Evolutionary conservation across 805 yeast species (phyloP).

Genomic region (Saccharomycopsis olivae): DNA sequence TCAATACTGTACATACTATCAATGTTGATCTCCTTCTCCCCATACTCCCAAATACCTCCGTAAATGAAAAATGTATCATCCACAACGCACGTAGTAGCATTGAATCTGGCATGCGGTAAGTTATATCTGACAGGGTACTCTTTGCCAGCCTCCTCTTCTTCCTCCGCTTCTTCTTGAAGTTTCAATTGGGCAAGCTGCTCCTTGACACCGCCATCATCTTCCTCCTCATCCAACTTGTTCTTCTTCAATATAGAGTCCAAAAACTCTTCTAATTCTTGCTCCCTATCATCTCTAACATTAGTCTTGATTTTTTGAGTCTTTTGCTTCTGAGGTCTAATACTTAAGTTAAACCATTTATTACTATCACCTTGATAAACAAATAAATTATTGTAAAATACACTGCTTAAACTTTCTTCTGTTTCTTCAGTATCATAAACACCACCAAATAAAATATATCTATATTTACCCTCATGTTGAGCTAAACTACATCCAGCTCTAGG

Average conservation of each 20-base stretch:
- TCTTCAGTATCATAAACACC: constrained; percentile 94
- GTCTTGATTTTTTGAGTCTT: constrained; percentile 36
- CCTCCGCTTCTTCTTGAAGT: constrained; percentile 26
- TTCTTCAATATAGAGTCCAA: constrained; percentile 64
- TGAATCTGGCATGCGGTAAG: constrained; percentile 84
- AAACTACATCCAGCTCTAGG: constrained; percentile 93
- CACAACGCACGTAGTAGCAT: constrained; percentile 73
- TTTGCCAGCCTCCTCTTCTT: constrained; percentile 27
- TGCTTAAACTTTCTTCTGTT: constrained; percentile 84
- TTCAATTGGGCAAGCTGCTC: constrained; percentile 29
- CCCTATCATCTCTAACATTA: constrained; percentile 38
- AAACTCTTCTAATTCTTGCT: constrained; percentile 73
- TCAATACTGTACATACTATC: constrained; percentile 85
- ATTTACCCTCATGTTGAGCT: constrained; percentile 60
- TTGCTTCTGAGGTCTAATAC: constrained; percentile 52
- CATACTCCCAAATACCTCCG: constrained; percentile 86
- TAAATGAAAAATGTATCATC: constrained; percentile 76
- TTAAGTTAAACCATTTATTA: constrained; percentile 78
- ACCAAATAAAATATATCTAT: constrained; percentile 88
- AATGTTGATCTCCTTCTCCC: constrained; percentile 74
- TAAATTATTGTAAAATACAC: constrained; percentile 71
- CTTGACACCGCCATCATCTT: constrained; percentile 28
- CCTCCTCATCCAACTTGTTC: constrained; percentile 56
- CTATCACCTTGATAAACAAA: constrained; percentile 75
- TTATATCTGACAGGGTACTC: constrained; percentile 48